Conservation (phyloP, 148 eudicot species). For the Linanthus parryae region DNA sequence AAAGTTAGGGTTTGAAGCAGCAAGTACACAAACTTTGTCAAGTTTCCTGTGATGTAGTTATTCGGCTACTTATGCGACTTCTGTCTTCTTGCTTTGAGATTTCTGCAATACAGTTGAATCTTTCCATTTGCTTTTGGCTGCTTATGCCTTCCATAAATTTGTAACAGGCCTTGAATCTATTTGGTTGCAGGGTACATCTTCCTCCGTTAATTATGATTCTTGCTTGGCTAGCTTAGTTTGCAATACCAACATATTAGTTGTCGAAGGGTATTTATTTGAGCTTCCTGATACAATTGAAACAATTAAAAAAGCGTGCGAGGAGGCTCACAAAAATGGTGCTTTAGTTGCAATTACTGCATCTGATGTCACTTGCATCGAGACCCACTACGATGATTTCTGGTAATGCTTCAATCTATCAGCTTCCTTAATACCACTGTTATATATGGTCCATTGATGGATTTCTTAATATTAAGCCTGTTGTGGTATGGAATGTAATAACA, state of each 20-base stretch:
- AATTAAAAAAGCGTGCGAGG: constrained; percentile 75
- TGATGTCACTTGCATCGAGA: constrained; percentile 91
- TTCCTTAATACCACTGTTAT: too few species aligned
- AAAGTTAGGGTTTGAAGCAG: too few species aligned
- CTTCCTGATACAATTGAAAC: constrained; percentile 84
- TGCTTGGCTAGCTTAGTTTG: constrained; percentile 57
- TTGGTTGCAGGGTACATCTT: constrained; percentile 78
- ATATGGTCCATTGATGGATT: too few species aligned
- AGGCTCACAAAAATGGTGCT: constrained; percentile 74
- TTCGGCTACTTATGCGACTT: too few species aligned
- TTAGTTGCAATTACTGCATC: constrained; percentile 94
- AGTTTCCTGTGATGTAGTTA: too few species aligned
- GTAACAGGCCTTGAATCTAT: constrained; percentile 11
- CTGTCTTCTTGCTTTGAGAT: too few species aligned
- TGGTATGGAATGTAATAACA: too few species aligned
- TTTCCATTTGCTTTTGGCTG: constrained; percentile 1
- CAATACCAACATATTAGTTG: constrained; percentile 74
- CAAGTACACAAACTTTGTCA: too few species aligned
- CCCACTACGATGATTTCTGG: constrained; percentile 95
- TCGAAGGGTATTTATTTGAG: constrained; percentile 96
- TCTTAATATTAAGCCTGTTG: too few species aligned
- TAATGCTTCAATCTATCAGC: too few species aligned
- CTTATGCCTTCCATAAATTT: background rate
- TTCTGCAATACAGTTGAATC: background rate
- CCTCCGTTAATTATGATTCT: constrained; percentile 68